Base-by-base conservation (phyloP, 2,329 filamentous ascomycete genomes). In the Fusarium brevicatenulatum region DNA sequence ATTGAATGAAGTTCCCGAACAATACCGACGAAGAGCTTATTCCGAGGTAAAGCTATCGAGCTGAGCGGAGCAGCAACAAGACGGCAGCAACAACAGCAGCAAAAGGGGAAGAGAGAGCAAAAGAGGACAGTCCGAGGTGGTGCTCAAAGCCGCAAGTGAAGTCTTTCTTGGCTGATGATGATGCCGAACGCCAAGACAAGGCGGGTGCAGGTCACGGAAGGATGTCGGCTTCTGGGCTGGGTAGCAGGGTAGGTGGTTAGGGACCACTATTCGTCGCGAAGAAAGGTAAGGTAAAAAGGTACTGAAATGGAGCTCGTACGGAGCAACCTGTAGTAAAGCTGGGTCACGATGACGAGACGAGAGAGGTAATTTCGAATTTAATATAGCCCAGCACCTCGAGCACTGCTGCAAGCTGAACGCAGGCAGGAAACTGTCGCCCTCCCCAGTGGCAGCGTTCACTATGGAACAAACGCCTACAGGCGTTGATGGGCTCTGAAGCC, bases 401-500 rank as follows among this genome's bases (percentile, higher is more conserved):
- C 34, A 50, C 32, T 37, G 32, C 5, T 37, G 32, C 7, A 57
- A 36, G 40, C n/a, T 47, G 50, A 34, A 39, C 34, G 12, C 32
- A 34, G 42, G n/a, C 32, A 34, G 42, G n/a, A 54, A 30, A 60
- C 30, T 30, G 37, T 43, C 39, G 54, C 30, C 54, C 25, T 63
- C 66, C 65, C 73, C 67, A 76, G 72, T 75, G 75, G 72, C 63
- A 40, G 42, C 62, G 30, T 32, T 61, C 58, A 63, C 63, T 74
- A 63, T 44, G 59, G 39, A 73, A 61, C 30, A 65, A 63, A 74
- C 70, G 70, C 74, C 74, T 73, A 55, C 54, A 58, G 71, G 72
- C 65, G 72, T 55, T 68, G 54, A 75, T 73, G 70, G 74, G 76
- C 75, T 75, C 72, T 59, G 72, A 62, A 58, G 70, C 70, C 66